Evolutionary conservation across 495 filamentous ascomycete genomes (phyloP), one percentile per base, ranked within the genome.

Genomic region (Oleoguttula mirabilis): DNA sequence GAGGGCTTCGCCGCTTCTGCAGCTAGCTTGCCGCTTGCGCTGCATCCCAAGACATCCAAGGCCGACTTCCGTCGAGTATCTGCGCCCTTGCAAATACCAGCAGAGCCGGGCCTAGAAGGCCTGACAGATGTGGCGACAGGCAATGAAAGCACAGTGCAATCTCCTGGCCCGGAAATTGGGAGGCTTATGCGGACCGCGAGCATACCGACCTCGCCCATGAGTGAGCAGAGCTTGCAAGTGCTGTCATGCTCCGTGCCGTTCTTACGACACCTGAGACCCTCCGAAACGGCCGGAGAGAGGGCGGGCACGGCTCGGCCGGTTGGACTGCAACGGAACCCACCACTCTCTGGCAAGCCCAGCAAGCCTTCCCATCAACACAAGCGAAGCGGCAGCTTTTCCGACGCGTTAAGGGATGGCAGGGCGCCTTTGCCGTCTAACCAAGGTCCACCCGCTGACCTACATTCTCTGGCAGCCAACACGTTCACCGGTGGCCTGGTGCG

Each of bases 401-500:
- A 98, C 57, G 93, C 90, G 3, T 66, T 88, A 42, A 71, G 87
- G 55, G 87, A 94, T 56, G 69, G 73, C 40, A 67, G 80, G 43
- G 58, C 66, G 8, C 79, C 82, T 3, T 55, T 75, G 50, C 71
- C 58, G 51, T 64, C 51, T 39, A 64, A 48, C 58, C 77, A 61
- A 65, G 60, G 45, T 60, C 60, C 39, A 37, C 69, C 21, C 62
- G 61, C 44, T 2, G 49, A 52, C 16, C 8, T 44, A 8, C 32
- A 32, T 7, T 16, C 45, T 12, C 30, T 48, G 36, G 11, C 30
- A 5, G 73, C 76, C 24, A 65, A 78, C 33, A 73, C 80, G 25
- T 79, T 85, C 56, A 75, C 82, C 20, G 84, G 85, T 5, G 84
- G 81, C 36, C 70, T 98, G 23, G 84, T 98, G 12, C 76, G 90